A percentile compares a stretch with the other conserved stretches of the same genome.
These are phyloP conservation scores for Pistacia integerrima DNA, from an alignment of 345 rosid species.

Conservation along the genomic window DNA sequence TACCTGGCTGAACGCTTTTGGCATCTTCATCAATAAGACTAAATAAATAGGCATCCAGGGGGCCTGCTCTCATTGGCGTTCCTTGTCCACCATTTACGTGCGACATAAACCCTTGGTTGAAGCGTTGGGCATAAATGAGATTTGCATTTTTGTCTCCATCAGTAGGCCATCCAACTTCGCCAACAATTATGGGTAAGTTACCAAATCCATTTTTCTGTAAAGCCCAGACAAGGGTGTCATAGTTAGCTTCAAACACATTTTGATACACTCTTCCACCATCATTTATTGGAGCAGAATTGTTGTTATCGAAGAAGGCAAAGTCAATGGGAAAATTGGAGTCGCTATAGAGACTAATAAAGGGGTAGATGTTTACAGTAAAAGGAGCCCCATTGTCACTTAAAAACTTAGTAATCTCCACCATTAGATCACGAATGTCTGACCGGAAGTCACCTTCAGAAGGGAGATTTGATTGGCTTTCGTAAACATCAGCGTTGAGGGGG, in stretches of 20 bases:
- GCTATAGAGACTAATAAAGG: constrained; percentile 64
- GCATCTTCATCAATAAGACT: constrained; percentile 68
- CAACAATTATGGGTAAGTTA: constrained; percentile 51
- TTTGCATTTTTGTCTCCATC: constrained; percentile 68
- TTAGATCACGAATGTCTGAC: constrained; percentile 48
- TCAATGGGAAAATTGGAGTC: constrained; percentile 64
- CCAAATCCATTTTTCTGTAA: constrained; percentile 64
- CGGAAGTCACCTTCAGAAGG: constrained; percentile 67
- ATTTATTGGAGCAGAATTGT: constrained; percentile 39
- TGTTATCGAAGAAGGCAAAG: constrained; percentile 66
- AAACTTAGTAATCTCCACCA: constrained; percentile 57
- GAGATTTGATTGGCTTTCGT: constrained; percentile 36
- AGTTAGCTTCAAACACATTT: constrained; percentile 68
- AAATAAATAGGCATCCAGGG: constrained; percentile 61
- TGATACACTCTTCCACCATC: constrained; percentile 56
- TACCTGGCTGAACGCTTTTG: constrained; percentile 63
- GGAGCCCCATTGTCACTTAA: constrained; percentile 57
- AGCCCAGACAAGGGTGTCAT: constrained; percentile 63
- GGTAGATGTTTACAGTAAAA: constrained; percentile 63
- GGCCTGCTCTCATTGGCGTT: constrained; percentile 57
- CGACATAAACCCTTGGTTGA: constrained; percentile 62
- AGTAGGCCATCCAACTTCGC: constrained; percentile 81
- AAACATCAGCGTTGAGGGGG: constrained; percentile 73
- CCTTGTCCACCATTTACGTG: constrained; percentile 50
- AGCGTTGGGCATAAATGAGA: constrained; percentile 43